Conservation (phyloP, 306 rosid genomes). For the Parietaria judaica region DNA sequence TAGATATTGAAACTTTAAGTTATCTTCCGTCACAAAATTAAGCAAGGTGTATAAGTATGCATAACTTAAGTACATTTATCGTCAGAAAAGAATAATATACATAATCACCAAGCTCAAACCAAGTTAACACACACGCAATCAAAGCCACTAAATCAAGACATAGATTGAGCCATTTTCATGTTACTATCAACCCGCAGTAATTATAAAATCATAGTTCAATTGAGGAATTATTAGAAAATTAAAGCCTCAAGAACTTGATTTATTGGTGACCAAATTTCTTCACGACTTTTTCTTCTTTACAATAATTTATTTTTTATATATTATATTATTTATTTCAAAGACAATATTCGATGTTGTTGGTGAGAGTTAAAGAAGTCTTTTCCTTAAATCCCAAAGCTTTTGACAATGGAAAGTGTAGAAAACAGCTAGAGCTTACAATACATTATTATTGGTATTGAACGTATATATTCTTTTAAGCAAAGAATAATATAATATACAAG, state of each 20-base stretch:
- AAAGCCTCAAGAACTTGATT: neutral
- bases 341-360: slow-evolving; percentile 33
- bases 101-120: too few relatives aligned
- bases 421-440: slow-evolving; percentile 24
- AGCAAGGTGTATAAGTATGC: too few relatives aligned
- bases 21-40: too few relatives aligned
- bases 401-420: slow-evolving; percentile 26
- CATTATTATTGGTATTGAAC: slow-evolving; percentile 3
- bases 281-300: neutral
- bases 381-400: slow-evolving; percentile 13
- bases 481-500: slow-evolving; percentile 31
- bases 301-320: too few relatives aligned
- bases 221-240: slow-evolving; percentile 20
- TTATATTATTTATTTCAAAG: neutral
- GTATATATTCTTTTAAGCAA: slow-evolving; percentile 62
- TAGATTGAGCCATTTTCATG: slow-evolving; percentile 18
- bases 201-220: slow-evolving; percentile 13
- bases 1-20: too few relatives aligned
- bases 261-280: slow-evolving; percentile 11
- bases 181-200: slow-evolving; percentile 23
- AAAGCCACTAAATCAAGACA: too few relatives aligned
- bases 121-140: too few relatives aligned
- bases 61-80: too few relatives aligned
- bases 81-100: too few relatives aligned
- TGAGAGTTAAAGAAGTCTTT: slow-evolving; percentile 19